Conservation (phyloP, 2,329 filamentous ascomycete genomes). For the Aspergillus sclerotialis region DNA sequence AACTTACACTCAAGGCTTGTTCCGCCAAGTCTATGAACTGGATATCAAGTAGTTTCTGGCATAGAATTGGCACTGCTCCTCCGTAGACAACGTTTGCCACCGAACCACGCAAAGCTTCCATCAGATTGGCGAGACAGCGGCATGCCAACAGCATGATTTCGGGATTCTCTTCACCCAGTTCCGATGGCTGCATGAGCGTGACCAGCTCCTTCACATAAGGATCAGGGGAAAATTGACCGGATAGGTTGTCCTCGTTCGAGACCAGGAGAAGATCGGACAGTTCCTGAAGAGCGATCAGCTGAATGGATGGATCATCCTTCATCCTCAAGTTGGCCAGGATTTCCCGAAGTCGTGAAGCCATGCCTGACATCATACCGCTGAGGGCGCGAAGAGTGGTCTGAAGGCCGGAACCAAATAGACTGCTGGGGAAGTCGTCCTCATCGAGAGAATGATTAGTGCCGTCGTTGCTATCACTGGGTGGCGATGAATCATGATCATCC, state of each 20-base stretch:
- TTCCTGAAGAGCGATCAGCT: constrained; percentile 87
- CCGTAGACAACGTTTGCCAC: constrained; percentile 95
- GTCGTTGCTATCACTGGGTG: constrained; percentile 59
- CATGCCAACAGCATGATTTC: constrained; percentile 97
- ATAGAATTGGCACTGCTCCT: constrained; percentile 89
- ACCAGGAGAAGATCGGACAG: constrained; percentile 88
- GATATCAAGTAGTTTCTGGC: constrained; percentile 91
- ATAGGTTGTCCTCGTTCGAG: constrained; percentile 92
- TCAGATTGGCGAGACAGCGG: constrained; percentile 89
- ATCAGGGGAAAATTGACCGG: constrained; percentile 90
- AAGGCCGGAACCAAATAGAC: constrained; percentile 61
- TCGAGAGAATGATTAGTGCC: constrained; percentile 49
- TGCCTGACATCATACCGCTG: constrained; percentile 85
- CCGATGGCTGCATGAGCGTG: constrained; percentile 80
- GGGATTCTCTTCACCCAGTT: constrained; percentile 81
- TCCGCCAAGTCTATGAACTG: constrained; percentile 96
- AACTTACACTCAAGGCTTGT: constrained; percentile 73
- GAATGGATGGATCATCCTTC: constrained; percentile 78
- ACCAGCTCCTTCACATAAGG: constrained; percentile 94
- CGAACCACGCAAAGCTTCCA: constrained; percentile 90
- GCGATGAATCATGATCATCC: constrained; percentile 52
- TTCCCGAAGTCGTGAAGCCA: constrained; percentile 70
- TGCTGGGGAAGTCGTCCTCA: constrained; percentile 53
- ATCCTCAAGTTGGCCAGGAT: constrained; percentile 68
- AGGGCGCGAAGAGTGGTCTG: constrained; percentile 78